A percentile compares a stretch with the other conserved stretches of the same genome.
Conservation (phyloP, 805 yeast species). For the Candida silvicultrix region DNA sequence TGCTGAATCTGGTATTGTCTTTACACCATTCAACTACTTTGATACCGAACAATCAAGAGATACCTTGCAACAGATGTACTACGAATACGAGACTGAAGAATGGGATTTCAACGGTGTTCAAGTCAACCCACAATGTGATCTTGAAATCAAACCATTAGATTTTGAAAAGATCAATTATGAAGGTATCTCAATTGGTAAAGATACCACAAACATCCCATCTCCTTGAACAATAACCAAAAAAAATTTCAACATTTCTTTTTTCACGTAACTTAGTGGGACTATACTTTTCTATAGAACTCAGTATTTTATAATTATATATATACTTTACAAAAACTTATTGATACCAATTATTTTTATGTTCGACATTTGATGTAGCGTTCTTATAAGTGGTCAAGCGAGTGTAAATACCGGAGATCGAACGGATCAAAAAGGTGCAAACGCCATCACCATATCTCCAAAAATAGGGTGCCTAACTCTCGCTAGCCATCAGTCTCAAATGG, state of each 20-base stretch:
- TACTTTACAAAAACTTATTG: too few relatives aligned
- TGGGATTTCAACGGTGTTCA: slow-evolving; percentile 22
- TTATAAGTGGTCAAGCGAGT: background rate
- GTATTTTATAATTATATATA: too few relatives aligned
- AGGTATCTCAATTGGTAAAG: slow-evolving; percentile 16
- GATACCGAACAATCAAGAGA: slow-evolving; percentile 19
- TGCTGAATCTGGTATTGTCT: slow-evolving; percentile 17
- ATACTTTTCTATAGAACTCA: background rate
- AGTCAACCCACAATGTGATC: slow-evolving; percentile 10
- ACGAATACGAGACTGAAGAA: slow-evolving; percentile 12
- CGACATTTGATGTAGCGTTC: background rate
- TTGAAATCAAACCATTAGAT: slow-evolving; percentile 10
- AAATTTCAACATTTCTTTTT: too few relatives aligned
- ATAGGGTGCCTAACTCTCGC: background rate
- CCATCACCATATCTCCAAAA: background rate
- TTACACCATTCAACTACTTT: slow-evolving; percentile 25
- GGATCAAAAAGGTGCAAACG: background rate
- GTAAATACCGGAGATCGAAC: background rate
- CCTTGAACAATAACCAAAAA: background rate
- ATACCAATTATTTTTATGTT: too few relatives aligned
- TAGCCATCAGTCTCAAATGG: too few relatives aligned
- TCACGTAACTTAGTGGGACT: background rate
- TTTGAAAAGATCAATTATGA: slow-evolving; percentile 15
- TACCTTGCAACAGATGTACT: slow-evolving; percentile 17
- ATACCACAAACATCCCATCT: slow-evolving; percentile 16